Base-by-base conservation (phyloP, 441 rosid species). In the Eruca vesicaria region DNA sequence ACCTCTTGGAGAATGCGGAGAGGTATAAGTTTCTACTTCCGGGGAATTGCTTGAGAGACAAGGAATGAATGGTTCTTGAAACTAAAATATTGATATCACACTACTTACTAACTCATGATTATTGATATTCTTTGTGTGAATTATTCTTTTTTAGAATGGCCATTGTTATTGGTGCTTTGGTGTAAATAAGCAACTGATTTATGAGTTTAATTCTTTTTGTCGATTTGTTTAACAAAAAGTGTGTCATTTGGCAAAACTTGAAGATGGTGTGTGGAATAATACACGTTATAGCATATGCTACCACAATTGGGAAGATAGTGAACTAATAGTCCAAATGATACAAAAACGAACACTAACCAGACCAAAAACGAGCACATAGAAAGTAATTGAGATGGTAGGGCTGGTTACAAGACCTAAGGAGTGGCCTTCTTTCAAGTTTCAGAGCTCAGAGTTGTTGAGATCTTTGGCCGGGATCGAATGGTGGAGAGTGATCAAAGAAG, bases 1-100 rank as follows among this genome's bases (percentile, higher is more conserved):
- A 85, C 75, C 89, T 94, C n/a, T 59, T 94, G 26, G 96, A 94
- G 81, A 90, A 92, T 4, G 90, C 98, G 0, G 90, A 89, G 2
- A 80, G 79, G 71, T 94, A 90, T 68, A 92, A 84, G 75, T 94
- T 86, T 80, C 96, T 94, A 16, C 82, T 92, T 79, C 97, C 98
- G 9, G 97, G 98, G 41, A 84, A 89, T 45, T 94, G 98, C 81
- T 28, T 79, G 63, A 86, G 97, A 82, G 86, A 84, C 36, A 86
- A 85, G 78, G 90, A 83, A 81, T 79, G 76, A 79, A 28, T 38
- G 67, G 28, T 67, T 91, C 85, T 76, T 82, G 89, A 8, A 59
- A 75, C 69, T 81, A 31, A n/a, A 12, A 87, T 19, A 31, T 56
- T 31, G 52, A 31, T 33, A 58, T 43, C 35, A 14, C 7, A 65